Evolutionary conservation across 2,329 filamentous ascomycete genomes (phyloP).

Genomic region (Aspergillus thermomutatus): DNA sequence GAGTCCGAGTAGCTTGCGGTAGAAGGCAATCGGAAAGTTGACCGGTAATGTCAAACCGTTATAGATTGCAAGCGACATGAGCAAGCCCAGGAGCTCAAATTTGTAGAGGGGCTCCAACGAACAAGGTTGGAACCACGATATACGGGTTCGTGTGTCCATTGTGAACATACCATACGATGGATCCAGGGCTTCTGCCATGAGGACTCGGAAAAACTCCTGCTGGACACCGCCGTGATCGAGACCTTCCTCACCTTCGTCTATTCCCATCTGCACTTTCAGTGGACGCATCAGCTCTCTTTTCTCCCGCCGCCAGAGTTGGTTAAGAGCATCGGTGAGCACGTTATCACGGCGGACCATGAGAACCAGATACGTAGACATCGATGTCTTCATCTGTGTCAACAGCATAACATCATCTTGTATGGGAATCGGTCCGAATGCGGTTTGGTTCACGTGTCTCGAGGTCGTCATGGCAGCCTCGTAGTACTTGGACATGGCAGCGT

Average conservation of each 20-base stretch:
- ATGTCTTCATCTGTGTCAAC: constrained; percentile 61
- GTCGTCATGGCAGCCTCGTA: constrained; percentile 64
- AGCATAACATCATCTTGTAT: constrained; percentile 60
- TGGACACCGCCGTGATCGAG: constrained; percentile 93
- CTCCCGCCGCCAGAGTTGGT: constrained; percentile 87
- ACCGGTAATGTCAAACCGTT: constrained; percentile 90
- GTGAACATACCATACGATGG: constrained; percentile 75
- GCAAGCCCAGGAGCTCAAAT: constrained; percentile 80
- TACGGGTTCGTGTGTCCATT: constrained; percentile 68
- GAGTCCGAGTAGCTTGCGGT: constrained; percentile 71
- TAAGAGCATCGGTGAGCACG: constrained; percentile 70
- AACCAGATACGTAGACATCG: constrained; percentile 68
- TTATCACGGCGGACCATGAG: constrained; percentile 65
- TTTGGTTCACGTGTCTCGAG: constrained; percentile 44
- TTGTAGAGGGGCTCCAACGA: constrained; percentile 83
- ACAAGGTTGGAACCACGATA: constrained; percentile 84
- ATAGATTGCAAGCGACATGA: constrained; percentile 87
- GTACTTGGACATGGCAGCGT: constrained; percentile 76
- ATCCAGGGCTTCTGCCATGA: constrained; percentile 74
- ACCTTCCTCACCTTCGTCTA: constrained; percentile 79
- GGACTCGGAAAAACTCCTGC: constrained; percentile 89
- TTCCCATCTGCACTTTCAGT: constrained; percentile 81
- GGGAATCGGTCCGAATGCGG: constrained; percentile 41
- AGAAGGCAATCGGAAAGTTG: constrained; percentile 81
- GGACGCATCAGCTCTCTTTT: constrained; percentile 78